phyloP scores from a whole-genome alignment of 257 asterid genomes.

The Galeopsis tetrahit region DNA sequence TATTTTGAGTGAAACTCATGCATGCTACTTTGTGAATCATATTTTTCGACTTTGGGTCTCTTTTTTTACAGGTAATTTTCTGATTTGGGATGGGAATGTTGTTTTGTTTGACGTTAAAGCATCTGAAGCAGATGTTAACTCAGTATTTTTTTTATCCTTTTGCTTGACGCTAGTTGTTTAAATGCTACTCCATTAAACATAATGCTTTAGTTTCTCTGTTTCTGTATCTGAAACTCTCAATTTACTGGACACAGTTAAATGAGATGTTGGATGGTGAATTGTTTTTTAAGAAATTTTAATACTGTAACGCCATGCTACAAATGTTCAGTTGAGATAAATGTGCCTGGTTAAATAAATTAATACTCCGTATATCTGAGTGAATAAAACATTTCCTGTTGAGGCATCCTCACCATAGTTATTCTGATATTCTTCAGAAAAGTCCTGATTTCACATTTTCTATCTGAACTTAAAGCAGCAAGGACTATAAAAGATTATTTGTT shows the following conservation, averaged over 20 bases:
- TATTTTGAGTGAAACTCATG: slow-evolving; percentile 17
- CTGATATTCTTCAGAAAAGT: background rate
- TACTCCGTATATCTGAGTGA: slow-evolving; percentile 9
- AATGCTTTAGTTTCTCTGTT: slow-evolving; percentile 7
- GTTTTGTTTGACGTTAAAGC: slow-evolving; percentile 19
- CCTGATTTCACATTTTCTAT: slow-evolving; percentile 21
- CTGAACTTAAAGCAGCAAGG: background rate
- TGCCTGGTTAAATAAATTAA: slow-evolving; percentile 13
- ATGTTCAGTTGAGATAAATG: slow-evolving; percentile 14
- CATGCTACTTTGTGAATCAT: slow-evolving; percentile 15
- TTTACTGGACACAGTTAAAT: slow-evolving; percentile 2
- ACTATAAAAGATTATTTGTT: background rate
- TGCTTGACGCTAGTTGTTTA: background rate
- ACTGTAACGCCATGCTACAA: background rate
- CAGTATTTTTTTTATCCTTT: slow-evolving; percentile 8
- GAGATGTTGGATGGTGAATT: slow-evolving; percentile 10
- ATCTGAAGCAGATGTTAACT: background rate
- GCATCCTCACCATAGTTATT: slow-evolving; percentile 10
- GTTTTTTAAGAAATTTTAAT: slow-evolving; percentile 2
- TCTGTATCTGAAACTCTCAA: slow-evolving; percentile 4
- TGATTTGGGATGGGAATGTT: slow-evolving; percentile 20
- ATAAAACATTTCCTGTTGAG: slow-evolving; percentile 12
- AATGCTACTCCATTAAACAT: slow-evolving; percentile 16
- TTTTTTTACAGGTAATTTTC: slow-evolving; percentile 7
- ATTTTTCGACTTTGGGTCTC: slow-evolving; percentile 16